Percentiles rank a stretch among this genome's conserved stretches.
Conservation (phyloP, 2,329 filamentous ascomycete genomes). For the Raffaelea arxii region DNA sequence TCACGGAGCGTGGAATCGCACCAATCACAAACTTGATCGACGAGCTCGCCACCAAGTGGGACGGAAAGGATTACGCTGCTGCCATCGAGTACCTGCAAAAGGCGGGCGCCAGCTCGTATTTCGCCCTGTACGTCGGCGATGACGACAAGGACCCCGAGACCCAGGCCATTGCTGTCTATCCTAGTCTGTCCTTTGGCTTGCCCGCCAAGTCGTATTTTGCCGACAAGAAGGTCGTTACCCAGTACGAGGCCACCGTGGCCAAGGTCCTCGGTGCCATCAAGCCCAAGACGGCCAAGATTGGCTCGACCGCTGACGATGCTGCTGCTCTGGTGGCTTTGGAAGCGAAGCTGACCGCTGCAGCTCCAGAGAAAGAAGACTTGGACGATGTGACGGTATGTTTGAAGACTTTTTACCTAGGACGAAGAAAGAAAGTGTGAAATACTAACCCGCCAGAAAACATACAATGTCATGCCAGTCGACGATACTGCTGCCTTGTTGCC, state of each 20-base stretch:
- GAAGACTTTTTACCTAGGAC: neutral
- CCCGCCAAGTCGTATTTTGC: constrained; percentile 53
- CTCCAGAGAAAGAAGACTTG: constrained; percentile 7
- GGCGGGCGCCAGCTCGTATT: constrained; percentile 31
- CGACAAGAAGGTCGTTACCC: constrained; percentile 38
- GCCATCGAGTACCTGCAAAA: constrained; percentile 36
- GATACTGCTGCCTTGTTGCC: constrained; percentile 47
- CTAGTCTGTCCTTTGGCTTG: constrained; percentile 44
- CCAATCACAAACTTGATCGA: constrained; percentile 49
- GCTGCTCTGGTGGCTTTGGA: constrained; percentile 16
- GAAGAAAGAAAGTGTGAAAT: no score
- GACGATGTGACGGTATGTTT: constrained; percentile 10
- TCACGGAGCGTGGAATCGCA: constrained; percentile 43
- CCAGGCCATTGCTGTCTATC: constrained; percentile 26
- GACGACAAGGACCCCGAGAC: constrained; percentile 32
- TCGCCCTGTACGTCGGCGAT: constrained; percentile 25
- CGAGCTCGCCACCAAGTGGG: constrained; percentile 33
- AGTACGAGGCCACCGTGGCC: constrained; percentile 37
- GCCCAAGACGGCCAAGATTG: constrained; percentile 15
- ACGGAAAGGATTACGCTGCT: constrained; percentile 26
- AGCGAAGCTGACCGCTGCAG: neutral
- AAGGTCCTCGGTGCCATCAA: constrained; percentile 25
- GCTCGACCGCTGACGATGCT: constrained; percentile 18
- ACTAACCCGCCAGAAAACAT: constrained; percentile 51
- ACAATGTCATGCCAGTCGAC: constrained; percentile 51